Percentiles rank a stretch among this genome's conserved stretches.
These are phyloP conservation scores for Phytopythium montanum DNA, from an alignment of 352 stramenopile genomes.

Conservation along the genomic window DNA sequence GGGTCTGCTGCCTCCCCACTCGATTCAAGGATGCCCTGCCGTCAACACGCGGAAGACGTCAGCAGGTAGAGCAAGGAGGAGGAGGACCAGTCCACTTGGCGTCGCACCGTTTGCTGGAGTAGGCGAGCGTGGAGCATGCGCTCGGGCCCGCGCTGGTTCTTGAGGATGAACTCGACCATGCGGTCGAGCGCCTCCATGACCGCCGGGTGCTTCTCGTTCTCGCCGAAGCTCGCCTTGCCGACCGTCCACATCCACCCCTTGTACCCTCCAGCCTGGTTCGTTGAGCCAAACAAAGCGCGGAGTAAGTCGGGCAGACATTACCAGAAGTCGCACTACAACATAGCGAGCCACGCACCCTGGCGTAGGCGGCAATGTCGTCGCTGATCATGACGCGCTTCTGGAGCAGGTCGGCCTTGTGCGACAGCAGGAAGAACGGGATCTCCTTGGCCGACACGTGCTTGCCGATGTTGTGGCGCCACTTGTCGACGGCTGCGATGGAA, in stretches of 20 bases:
- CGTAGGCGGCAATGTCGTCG: constrained; percentile 82
- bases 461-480: constrained; percentile 68
- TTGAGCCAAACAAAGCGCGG: not conserved
- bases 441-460: constrained; percentile 77
- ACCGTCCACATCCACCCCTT: constrained; percentile 87
- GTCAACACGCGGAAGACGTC: not conserved
- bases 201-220: constrained; percentile 78
- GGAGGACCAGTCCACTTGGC: not conserved
- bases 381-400: constrained; percentile 87
- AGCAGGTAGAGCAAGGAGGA: not conserved
- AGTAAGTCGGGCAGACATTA: not conserved
- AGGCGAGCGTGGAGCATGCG: constrained; percentile 25
- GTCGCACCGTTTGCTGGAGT: constrained; percentile 8
- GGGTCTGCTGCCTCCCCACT: constrained; percentile 19
- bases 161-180: constrained; percentile 66
- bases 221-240: constrained; percentile 62
- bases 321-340: not conserved
- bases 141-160: constrained; percentile 29
- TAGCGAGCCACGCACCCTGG: constrained; percentile 14
- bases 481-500: constrained; percentile 81
- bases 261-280: constrained; percentile 51
- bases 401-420: constrained; percentile 80
- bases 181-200: constrained; percentile 70
- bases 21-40: constrained; percentile 47
- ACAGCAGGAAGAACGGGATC: constrained; percentile 74